phyloP scores from a whole-genome alignment of 2,329 filamentous ascomycete genomes.

The Neonectria punicea region DNA sequence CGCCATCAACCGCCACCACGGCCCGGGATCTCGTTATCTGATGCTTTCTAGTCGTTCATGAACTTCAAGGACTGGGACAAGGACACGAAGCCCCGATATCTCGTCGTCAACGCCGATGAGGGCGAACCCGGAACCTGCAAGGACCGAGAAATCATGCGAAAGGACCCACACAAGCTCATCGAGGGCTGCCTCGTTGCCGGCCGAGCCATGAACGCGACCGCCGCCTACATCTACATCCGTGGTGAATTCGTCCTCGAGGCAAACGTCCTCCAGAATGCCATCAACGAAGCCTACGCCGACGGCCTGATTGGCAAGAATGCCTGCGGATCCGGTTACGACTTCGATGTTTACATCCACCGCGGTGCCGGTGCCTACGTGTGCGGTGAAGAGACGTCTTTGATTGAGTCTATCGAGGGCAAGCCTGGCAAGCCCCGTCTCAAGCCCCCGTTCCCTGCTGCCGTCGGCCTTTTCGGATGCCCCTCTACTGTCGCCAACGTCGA shows the following conservation, averaged over 20 bases:
- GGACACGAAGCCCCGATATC: constrained; percentile 92
- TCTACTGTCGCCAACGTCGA: constrained; percentile 99
- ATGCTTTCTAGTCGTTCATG: constrained; percentile 85
- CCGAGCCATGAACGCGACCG: constrained; percentile 97
- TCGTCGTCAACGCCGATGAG: constrained; percentile 98
- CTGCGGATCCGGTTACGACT: constrained; percentile 96
- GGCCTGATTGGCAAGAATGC: constrained; percentile 98
- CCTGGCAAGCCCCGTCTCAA: constrained; percentile 98
- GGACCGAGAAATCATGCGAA: constrained; percentile 99
- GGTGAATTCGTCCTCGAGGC: constrained; percentile 98
- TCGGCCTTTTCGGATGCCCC: constrained; percentile 97
- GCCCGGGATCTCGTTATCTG: constrained; percentile 37
- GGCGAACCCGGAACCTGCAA: constrained; percentile 99
- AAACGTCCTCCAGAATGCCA: constrained; percentile 90
- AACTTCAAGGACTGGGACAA: constrained; percentile 99
- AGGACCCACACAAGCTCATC: constrained; percentile 98
- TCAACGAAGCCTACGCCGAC: constrained; percentile 96
- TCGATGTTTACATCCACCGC: constrained; percentile 95
- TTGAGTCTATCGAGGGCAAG: constrained; percentile 98
- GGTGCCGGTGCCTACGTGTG: constrained; percentile 98
- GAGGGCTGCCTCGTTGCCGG: constrained; percentile 97
- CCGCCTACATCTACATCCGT: constrained; percentile 99
- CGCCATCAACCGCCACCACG: constrained; percentile 22
- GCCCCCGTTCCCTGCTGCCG: constrained; percentile 96
- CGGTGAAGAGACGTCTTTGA: constrained; percentile 97